Percentiles rank a stretch among this genome's conserved stretches.
Conservation (phyloP, 768 basidiomycete genomes). For the Naganishia onofrii region DNA sequence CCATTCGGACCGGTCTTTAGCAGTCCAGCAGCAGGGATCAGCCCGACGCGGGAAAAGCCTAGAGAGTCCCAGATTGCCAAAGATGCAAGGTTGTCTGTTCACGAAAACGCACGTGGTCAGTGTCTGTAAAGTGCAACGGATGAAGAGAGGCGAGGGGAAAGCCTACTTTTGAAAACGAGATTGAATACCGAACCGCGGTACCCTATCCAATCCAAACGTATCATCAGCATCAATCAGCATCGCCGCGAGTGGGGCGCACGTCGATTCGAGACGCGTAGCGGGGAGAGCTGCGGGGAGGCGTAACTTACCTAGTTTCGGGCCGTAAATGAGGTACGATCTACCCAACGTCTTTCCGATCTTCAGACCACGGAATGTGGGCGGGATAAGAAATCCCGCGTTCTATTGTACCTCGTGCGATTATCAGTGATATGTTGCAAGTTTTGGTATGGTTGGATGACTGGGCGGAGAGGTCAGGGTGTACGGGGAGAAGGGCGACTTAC, state of each 20-base stretch:
- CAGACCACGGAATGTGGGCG: constrained; percentile 61
- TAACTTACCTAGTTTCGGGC: constrained; percentile 69
- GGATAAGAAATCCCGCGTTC: constrained; percentile 87
- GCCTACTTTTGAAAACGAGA: constrained; percentile 70
- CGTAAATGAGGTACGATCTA: constrained; percentile 74
- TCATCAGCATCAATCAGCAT: not conserved
- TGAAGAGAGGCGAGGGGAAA: not conserved
- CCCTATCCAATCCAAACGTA: constrained; percentile 31
- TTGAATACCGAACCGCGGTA: constrained; percentile 67
- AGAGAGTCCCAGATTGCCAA: constrained; percentile 73
- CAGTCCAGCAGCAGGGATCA: constrained; percentile 62
- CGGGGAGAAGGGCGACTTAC: constrained; percentile 22
- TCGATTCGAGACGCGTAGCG: not conserved
- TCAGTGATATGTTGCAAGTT: no score
- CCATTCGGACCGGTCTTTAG: constrained; percentile 65
- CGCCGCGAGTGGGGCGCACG: not conserved
- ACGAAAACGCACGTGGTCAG: constrained; percentile 59
- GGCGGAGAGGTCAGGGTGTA: not conserved
- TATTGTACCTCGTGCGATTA: constrained; percentile 54
- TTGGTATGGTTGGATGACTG: no score
- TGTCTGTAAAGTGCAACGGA: constrained; percentile 41
- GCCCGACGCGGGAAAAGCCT: constrained; percentile 73
- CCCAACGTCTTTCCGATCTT: constrained; percentile 73
- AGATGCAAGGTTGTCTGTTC: constrained; percentile 63
- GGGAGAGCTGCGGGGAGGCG: no score